phyloP scores from a whole-genome alignment of 1,284 basidiomycete species.

The Ustilago curta region DNA sequence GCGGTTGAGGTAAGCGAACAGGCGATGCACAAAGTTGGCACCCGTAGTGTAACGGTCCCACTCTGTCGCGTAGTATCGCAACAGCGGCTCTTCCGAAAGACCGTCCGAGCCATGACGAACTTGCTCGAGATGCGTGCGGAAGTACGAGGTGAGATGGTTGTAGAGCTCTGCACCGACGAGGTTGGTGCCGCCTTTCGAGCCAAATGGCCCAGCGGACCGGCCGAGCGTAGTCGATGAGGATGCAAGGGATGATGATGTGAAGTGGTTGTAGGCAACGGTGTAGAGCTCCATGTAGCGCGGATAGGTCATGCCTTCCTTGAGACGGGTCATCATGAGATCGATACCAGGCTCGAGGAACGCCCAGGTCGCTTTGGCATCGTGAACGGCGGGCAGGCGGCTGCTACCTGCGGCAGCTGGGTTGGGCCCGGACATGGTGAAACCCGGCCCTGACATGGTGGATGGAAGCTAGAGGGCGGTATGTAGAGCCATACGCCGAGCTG shows the following conservation, averaged over 20 bases:
- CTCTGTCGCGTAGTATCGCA: slow-evolving; percentile 90
- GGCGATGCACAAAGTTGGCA: slow-evolving; percentile 83
- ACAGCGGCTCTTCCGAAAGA: slow-evolving; percentile 85
- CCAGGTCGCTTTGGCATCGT: slow-evolving; percentile 78
- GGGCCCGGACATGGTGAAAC: slow-evolving; percentile 26
- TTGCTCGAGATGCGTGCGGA: slow-evolving; percentile 74
- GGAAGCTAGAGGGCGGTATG: background rate
- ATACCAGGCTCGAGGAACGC: slow-evolving; percentile 87
- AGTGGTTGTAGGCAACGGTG: slow-evolving; percentile 92
- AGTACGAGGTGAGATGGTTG: slow-evolving; percentile 86
- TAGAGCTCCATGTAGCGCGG: slow-evolving; percentile 92
- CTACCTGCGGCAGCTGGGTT: slow-evolving; percentile 19
- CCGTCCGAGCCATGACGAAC: slow-evolving; percentile 78
- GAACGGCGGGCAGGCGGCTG: slow-evolving; percentile 37
- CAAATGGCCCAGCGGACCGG: slow-evolving; percentile 37
- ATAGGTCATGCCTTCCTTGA: slow-evolving; percentile 88
- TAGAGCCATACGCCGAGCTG: background rate
- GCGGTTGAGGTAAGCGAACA: slow-evolving; percentile 96
- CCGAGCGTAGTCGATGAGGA: slow-evolving; percentile 41
- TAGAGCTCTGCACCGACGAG: slow-evolving; percentile 95
- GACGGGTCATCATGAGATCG: slow-evolving; percentile 68
- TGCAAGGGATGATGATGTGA: slow-evolving; percentile 87
- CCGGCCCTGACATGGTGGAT: slow-evolving; percentile 4
- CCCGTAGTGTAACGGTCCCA: slow-evolving; percentile 98
- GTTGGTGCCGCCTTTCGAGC: slow-evolving; percentile 77